Conservation (phyloP, 352 stramenopile species). For the Phytophthora capsici region DNA sequence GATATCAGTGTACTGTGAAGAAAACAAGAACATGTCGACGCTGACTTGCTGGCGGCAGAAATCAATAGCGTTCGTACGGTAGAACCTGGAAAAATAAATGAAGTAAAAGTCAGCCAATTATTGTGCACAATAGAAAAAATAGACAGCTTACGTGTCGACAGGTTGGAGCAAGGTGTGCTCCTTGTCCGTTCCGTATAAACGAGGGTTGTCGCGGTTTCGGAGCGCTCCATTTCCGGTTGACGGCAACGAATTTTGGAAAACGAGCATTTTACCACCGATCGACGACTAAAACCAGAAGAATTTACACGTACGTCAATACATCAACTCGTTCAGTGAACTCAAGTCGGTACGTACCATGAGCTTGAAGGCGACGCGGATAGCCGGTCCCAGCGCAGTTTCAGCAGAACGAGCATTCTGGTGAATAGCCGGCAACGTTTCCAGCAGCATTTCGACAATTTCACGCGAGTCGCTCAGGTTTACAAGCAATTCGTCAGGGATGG, state of each 20-base stretch:
- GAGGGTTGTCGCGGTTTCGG: conserved; percentile 86
- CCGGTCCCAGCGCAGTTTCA: conserved; percentile 84
- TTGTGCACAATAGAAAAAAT: not conserved
- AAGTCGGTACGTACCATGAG: conserved; percentile 93
- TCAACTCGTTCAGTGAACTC: not conserved
- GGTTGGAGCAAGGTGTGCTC: conserved; percentile 92
- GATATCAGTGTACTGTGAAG: conserved; percentile 96
- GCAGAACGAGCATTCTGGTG: conserved; percentile 79
- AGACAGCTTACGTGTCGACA: conserved; percentile 72
- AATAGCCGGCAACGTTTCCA: conserved; percentile 95
- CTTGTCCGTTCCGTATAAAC: conserved; percentile 85
- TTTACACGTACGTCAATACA: conserved; percentile 4
- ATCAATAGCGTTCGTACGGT: conserved; percentile 94
- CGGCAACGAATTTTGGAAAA: conserved; percentile 88
- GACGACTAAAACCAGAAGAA: conserved; percentile 55
- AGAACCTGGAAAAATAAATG: conserved; percentile 68
- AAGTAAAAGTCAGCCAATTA: conserved; percentile 5
- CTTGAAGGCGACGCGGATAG: conserved; percentile 97
- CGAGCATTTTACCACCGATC: conserved; percentile 89
- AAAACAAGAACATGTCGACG: conserved; percentile 99
- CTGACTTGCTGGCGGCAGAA: conserved; percentile 98
- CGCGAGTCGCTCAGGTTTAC: conserved; percentile 97
- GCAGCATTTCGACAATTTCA: conserved; percentile 94
- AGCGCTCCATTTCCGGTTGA: conserved; percentile 78
- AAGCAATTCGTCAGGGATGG: conserved; percentile 96